Percentiles rank a stretch among this genome's conserved stretches.
Evolutionary conservation across 2,329 filamentous ascomycete genomes (phyloP).

Genomic region (Ilyonectria mors-panacis): DNA sequence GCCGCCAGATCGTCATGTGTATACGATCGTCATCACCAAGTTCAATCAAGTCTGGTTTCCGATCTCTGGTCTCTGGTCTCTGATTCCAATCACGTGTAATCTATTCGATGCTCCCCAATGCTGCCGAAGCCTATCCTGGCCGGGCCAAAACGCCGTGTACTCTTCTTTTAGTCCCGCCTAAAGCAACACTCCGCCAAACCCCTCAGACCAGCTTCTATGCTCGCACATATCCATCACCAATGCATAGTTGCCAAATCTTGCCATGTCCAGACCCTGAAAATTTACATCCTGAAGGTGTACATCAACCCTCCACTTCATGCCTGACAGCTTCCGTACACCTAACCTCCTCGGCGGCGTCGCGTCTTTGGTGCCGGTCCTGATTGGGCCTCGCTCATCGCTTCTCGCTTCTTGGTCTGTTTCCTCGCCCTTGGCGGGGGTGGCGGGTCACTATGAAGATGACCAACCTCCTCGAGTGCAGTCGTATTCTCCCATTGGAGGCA

Average conservation of each 20-base stretch:
- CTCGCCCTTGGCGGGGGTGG: slow-evolving; percentile 65
- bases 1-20: background rate
- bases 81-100: slow-evolving; percentile 29
- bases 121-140: slow-evolving; percentile 31
- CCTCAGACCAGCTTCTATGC: slow-evolving; percentile 17
- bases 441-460: slow-evolving; percentile 70
- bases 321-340: background rate
- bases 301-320: background rate
- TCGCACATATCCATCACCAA: slow-evolving; percentile 23
- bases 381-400: slow-evolving; percentile 54
- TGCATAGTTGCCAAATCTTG: slow-evolving; percentile 16
- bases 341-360: slow-evolving; percentile 45
- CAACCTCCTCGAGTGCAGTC: slow-evolving; percentile 69
- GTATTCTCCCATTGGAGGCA: slow-evolving; percentile 71
- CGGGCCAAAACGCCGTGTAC: slow-evolving; percentile 43
- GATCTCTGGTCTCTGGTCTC: slow-evolving; percentile 8
- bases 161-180: slow-evolving; percentile 33
- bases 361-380: slow-evolving; percentile 50
- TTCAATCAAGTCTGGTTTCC: background rate
- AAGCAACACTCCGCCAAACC: slow-evolving; percentile 19
- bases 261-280: slow-evolving; percentile 14
- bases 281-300: slow-evolving; percentile 1
- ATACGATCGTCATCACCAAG: too few relatives aligned
- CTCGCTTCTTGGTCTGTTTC: slow-evolving; percentile 68
- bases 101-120: slow-evolving; percentile 42